Conservation (phyloP, 768 basidiomycete species). For the Boletellus sp. region DNA sequence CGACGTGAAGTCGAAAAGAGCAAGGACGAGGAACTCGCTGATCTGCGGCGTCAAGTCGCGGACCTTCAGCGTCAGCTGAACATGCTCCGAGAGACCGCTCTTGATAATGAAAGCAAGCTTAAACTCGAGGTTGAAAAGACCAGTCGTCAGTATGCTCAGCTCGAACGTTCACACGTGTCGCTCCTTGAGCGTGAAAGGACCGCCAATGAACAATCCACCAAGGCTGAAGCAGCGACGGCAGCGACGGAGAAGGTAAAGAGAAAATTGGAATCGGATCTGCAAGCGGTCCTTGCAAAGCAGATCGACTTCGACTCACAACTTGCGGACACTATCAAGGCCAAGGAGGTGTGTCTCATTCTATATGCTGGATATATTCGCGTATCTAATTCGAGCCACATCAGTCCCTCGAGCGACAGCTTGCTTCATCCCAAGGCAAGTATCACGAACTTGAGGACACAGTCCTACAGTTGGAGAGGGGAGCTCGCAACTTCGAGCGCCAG, state of each 20-base stretch:
- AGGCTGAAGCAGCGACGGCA: conserved; percentile 44
- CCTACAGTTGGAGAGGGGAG: conserved; percentile 79
- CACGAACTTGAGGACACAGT: conserved; percentile 87
- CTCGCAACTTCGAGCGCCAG: conserved; percentile 68
- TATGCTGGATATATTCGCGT: background rate
- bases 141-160: conserved; percentile 53
- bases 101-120: conserved; percentile 69
- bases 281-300: conserved; percentile 63
- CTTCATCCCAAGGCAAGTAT: conserved; percentile 66
- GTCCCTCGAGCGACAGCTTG: conserved; percentile 77
- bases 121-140: conserved; percentile 71
- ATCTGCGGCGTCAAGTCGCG: conserved; percentile 61
- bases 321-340: conserved; percentile 54
- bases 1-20: conserved; percentile 82
- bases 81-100: conserved; percentile 55
- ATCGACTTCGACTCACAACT: conserved; percentile 64
- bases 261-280: conserved; percentile 66
- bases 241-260: conserved; percentile 70
- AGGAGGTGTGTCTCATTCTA: conserved; percentile 57
- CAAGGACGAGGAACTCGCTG: conserved; percentile 77
- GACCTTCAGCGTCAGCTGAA: conserved; percentile 65
- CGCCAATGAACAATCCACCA: conserved; percentile 47
- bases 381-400: conserved; percentile 31
- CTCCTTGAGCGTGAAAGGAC: conserved; percentile 59
- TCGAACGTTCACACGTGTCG: conserved; percentile 59